Percentiles rank a stretch among this genome's conserved stretches.
phyloP scores from a whole-genome alignment of 2,329 filamentous ascomycete species.

The Fusarium sp. region DNA sequence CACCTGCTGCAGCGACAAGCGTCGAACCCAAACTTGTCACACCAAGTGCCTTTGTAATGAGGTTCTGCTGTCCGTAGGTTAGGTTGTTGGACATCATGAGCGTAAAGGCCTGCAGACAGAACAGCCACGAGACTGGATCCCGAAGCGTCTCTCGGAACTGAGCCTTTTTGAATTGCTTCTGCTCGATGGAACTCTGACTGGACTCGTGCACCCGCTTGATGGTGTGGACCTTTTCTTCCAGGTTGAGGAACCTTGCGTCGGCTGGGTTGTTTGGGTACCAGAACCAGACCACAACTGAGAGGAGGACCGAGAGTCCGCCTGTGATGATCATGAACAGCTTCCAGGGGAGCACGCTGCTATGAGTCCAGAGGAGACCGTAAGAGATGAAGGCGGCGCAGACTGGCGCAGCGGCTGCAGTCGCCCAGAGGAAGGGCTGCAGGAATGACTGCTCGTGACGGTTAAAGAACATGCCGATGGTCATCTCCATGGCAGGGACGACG shows the following conservation, averaged over 20 bases:
- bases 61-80: slow-evolving; percentile 52
- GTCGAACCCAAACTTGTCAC: slow-evolving; percentile 52
- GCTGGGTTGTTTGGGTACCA: slow-evolving; percentile 51
- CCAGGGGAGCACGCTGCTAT: slow-evolving; percentile 48
- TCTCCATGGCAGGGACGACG: slow-evolving; percentile 53
- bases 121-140: slow-evolving; percentile 48
- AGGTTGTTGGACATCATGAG: slow-evolving; percentile 53
- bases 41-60: slow-evolving; percentile 49
- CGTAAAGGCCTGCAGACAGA: slow-evolving; percentile 45
- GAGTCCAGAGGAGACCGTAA: slow-evolving; percentile 53
- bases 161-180: slow-evolving; percentile 48
- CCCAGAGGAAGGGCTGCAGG: slow-evolving; percentile 49
- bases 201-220: slow-evolving; percentile 44
- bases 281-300: slow-evolving; percentile 47
- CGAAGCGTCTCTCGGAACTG: slow-evolving; percentile 44
- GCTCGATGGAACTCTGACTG: slow-evolving; percentile 47
- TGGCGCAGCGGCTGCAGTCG: slow-evolving; percentile 46
- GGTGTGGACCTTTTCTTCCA: slow-evolving; percentile 53
- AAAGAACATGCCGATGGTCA: slow-evolving; percentile 55
- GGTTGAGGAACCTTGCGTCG: slow-evolving; percentile 49
- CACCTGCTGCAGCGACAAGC: slow-evolving; percentile 50
- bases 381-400: slow-evolving; percentile 52
- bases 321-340: slow-evolving; percentile 54
- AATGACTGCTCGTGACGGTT: slow-evolving; percentile 48
- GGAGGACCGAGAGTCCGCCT: slow-evolving; percentile 46